phyloP scores from a whole-genome alignment of 108 stramenopile species.

The Fragilaria radians region DNA sequence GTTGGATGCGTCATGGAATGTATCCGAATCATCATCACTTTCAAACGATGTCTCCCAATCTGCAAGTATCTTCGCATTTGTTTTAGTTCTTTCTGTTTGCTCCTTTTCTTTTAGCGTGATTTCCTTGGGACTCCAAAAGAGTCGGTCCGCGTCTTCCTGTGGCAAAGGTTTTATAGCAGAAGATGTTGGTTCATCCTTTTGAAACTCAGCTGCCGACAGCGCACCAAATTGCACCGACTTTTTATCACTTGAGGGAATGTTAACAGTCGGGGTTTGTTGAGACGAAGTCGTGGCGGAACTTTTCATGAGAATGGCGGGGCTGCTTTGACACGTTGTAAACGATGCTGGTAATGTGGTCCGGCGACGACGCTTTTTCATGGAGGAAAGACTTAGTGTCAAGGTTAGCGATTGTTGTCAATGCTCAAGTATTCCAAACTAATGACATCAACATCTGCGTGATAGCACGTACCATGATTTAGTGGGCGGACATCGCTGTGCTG shows the following conservation, averaged over 20 bases:
- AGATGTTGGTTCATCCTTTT: background rate
- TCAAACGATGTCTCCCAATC: background rate
- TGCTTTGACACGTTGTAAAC: background rate
- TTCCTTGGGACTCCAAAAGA: background rate
- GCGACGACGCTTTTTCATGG: background rate
- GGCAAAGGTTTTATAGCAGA: background rate
- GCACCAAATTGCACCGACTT: constrained; percentile 1
- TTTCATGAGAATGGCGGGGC: background rate
- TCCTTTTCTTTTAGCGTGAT: background rate
- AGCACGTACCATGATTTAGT: background rate
- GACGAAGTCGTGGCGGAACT: background rate
- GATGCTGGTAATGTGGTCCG: background rate
- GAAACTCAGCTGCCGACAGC: background rate
- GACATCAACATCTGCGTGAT: no score
- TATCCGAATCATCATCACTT: background rate
- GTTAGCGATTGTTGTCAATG: no score
- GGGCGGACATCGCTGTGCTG: background rate
- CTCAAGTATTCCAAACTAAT: background rate
- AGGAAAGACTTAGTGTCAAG: background rate
- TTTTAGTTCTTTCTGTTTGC: background rate
- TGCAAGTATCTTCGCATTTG: background rate
- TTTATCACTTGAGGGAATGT: background rate
- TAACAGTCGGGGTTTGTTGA: background rate
- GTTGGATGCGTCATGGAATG: background rate
- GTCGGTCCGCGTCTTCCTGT: background rate